Percentiles rank a stretch among this genome's conserved stretches.
Evolutionary conservation across 768 basidiomycete genomes (phyloP).

Genomic region (Coprinopsis cinerea): DNA sequence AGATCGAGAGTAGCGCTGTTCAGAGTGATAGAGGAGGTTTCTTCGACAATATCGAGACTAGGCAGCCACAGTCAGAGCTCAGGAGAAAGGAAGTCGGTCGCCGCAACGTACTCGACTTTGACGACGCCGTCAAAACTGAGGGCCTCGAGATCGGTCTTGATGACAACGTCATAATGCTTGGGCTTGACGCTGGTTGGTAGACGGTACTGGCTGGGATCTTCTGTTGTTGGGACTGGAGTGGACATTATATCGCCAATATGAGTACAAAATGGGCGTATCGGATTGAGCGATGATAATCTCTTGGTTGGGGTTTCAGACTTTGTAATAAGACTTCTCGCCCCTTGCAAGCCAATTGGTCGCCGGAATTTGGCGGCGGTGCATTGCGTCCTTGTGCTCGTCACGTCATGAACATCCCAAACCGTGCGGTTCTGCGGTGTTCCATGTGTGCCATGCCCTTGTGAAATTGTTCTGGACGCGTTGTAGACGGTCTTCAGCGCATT

Average conservation of each 20-base stretch:
- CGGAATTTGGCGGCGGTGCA: constrained; percentile 9
- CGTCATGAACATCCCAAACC: background rate
- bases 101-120: constrained; percentile 52
- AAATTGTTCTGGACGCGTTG: background rate
- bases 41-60: constrained; percentile 58
- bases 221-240: constrained; percentile 15
- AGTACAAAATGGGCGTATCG: constrained; percentile 16
- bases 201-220: constrained; percentile 39
- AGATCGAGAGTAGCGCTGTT: constrained; percentile 61
- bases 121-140: constrained; percentile 73
- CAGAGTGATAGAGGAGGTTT: constrained; percentile 58
- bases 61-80: background rate
- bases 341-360: constrained; percentile 2
- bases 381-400: constrained; percentile 1
- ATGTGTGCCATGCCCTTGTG: background rate
- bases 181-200: constrained; percentile 65
- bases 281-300: constrained; percentile 9
- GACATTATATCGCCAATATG: constrained; percentile 21
- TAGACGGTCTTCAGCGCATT: background rate
- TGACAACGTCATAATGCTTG: constrained; percentile 70
- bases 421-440: background rate
- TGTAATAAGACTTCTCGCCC: background rate
- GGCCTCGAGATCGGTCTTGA: constrained; percentile 79
- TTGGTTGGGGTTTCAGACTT: constrained; percentile 5
- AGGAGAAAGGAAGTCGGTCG: background rate